phyloP scores from a whole-genome alignment of 805 yeast genomes.

The Pichia nakasei region DNA sequence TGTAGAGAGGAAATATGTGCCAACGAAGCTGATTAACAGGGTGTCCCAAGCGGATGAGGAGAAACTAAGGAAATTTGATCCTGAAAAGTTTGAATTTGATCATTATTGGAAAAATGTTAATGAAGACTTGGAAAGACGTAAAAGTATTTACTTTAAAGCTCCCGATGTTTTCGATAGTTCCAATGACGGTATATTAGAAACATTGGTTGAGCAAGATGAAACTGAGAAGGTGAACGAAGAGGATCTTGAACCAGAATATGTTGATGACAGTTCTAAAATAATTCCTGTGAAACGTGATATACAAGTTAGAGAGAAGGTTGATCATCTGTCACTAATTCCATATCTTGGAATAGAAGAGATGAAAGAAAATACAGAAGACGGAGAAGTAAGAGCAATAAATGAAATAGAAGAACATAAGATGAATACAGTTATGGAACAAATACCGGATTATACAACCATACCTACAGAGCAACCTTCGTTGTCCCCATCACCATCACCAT shows the following conservation, averaged over 20 bases:
- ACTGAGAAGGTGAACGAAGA: neutral
- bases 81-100: neutral
- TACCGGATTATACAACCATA: too few species aligned
- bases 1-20: slow-evolving; percentile 1
- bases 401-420: too few species aligned
- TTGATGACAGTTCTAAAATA: slow-evolving; percentile 5
- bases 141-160: slow-evolving; percentile 27
- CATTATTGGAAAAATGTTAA: slow-evolving; percentile 10
- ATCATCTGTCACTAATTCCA: slow-evolving; percentile 1
- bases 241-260: slow-evolving; percentile 20
- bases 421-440: too few species aligned
- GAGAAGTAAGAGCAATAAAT: neutral
- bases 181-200: slow-evolving; percentile 4
- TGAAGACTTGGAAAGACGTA: slow-evolving; percentile 33
- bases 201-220: slow-evolving; percentile 6
- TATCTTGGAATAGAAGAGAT: slow-evolving; percentile 1
- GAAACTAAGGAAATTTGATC: neutral
- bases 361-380: slow-evolving; percentile 2
- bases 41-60: neutral
- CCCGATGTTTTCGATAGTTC: neutral
- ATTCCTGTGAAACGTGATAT: slow-evolving; percentile 5
- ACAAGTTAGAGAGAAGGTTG: slow-evolving; percentile 10
- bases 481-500: too few species aligned
- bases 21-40: neutral
- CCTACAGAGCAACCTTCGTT: too few species aligned